Evolutionary conservation across 768 basidiomycete genomes (phyloP).

Genomic region (Trametes cingulata): DNA sequence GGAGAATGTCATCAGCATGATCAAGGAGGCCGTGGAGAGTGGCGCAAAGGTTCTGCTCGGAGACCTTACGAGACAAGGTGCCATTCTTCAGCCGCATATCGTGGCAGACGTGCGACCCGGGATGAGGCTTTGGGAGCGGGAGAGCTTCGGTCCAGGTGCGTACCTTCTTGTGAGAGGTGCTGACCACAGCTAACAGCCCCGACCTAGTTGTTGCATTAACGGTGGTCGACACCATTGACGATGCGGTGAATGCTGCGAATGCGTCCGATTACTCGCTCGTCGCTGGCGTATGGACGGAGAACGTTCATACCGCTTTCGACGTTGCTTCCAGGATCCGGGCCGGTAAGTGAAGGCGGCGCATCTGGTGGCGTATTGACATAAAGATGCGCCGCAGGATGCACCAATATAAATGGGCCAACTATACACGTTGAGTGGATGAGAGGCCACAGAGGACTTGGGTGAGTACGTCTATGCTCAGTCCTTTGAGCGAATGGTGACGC

Average conservation of each 20-base stretch:
- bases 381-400: slow-evolving; percentile 41
- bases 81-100: slow-evolving; percentile 55
- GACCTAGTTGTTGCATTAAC: slow-evolving; percentile 45
- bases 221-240: slow-evolving; percentile 48
- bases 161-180: background rate
- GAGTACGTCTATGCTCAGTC: slow-evolving; percentile 19
- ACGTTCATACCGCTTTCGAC: slow-evolving; percentile 44
- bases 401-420: slow-evolving; percentile 57
- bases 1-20: slow-evolving; percentile 43
- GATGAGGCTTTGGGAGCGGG: slow-evolving; percentile 55
- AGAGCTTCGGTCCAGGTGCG: slow-evolving; percentile 63
- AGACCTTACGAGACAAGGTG: slow-evolving; percentile 40
- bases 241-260: slow-evolving; percentile 59
- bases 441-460: slow-evolving; percentile 49
- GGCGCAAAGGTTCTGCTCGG: slow-evolving; percentile 52
- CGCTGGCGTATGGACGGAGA: slow-evolving; percentile 53
- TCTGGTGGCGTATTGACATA: background rate
- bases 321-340: slow-evolving; percentile 50
- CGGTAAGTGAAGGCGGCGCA: too few relatives aligned
- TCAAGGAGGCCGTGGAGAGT: slow-evolving; percentile 43
- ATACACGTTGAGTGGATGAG: slow-evolving; percentile 44
- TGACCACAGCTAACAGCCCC: background rate
- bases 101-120: slow-evolving; percentile 48
- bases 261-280: slow-evolving; percentile 51
- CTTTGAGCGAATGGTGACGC: background rate